Evolutionary conservation across 345 rosid species (phyloP).

Genomic region (Pugionium cornutum): DNA sequence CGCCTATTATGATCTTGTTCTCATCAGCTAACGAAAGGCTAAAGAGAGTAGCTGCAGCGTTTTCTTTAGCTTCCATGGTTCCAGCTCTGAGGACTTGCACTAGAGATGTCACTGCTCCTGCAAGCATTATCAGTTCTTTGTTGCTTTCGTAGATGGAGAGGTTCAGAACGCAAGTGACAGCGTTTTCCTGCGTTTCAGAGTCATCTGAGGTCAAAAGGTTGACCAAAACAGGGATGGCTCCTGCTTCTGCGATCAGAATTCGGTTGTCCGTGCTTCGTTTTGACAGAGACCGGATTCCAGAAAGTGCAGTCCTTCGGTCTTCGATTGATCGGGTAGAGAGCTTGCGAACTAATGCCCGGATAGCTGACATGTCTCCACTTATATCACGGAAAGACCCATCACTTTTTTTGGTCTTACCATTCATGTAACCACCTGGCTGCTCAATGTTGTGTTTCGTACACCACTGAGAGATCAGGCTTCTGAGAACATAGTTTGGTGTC

Average conservation of each 20-base stretch:
- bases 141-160: conserved; percentile 81
- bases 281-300: conserved; percentile 74
- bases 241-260: conserved; percentile 77
- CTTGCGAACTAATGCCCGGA: conserved; percentile 64
- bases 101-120: conserved; percentile 79
- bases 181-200: conserved; percentile 60
- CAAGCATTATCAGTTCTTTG: conserved; percentile 81
- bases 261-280: conserved; percentile 88
- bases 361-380: conserved; percentile 62
- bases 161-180: conserved; percentile 88
- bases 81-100: conserved; percentile 87
- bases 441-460: conserved; percentile 69
- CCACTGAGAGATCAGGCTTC: conserved; percentile 87
- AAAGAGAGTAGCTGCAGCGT: conserved; percentile 93
- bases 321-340: conserved; percentile 60
- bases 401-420: conserved; percentile 59
- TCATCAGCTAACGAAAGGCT: conserved; percentile 87
- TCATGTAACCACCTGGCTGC: conserved; percentile 60
- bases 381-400: conserved; percentile 72
- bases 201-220: conserved; percentile 66
- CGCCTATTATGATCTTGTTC: conserved; percentile 89
- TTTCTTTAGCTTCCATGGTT: conserved; percentile 85
- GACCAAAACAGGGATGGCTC: conserved; percentile 80
- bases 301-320: conserved; percentile 63
- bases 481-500: conserved; percentile 84